A percentile compares a stretch with the other conserved stretches of the same genome.
Evolutionary conservation across 805 yeast genomes (phyloP).

Genomic region (Grigorovia transvaalensis): DNA sequence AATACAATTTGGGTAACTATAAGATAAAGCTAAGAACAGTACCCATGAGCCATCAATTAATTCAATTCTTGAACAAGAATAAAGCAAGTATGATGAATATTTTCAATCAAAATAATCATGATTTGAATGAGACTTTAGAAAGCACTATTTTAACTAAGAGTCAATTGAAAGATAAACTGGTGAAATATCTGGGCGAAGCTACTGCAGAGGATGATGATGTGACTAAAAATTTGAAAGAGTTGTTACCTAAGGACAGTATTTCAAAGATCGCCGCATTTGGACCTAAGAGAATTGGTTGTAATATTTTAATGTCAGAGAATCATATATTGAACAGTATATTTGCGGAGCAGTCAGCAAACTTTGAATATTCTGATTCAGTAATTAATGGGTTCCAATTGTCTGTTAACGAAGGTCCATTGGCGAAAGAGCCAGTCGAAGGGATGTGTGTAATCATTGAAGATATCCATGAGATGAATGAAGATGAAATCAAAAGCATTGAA

Average conservation of each 20-base stretch:
- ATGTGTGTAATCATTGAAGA: slow-evolving; percentile 45
- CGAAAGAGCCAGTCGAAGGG: slow-evolving; percentile 82
- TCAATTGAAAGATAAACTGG: slow-evolving; percentile 28
- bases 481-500: slow-evolving; percentile 18
- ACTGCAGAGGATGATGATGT: slow-evolving; percentile 18
- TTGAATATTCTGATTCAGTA: slow-evolving; percentile 50
- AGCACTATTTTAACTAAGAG: slow-evolving; percentile 5
- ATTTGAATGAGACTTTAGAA: slow-evolving; percentile 1
- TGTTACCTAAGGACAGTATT: slow-evolving; percentile 22
- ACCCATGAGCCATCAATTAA: slow-evolving; percentile 47
- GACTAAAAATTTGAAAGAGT: slow-evolving; percentile 14
- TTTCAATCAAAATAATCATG: slow-evolving; percentile 8
- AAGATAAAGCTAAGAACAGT: slow-evolving; percentile 33
- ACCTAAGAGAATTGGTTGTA: slow-evolving; percentile 66
- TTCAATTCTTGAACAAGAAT: slow-evolving; percentile 39
- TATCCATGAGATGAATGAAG: slow-evolving; percentile 25
- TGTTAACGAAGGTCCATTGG: slow-evolving; percentile 74
- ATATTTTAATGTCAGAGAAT: slow-evolving; percentile 43
- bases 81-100: slow-evolving; percentile 34
- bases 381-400: slow-evolving; percentile 81
- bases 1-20: slow-evolving; percentile 42
- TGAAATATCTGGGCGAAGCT: slow-evolving; percentile 20
- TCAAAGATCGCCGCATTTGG: slow-evolving; percentile 57
- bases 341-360: slow-evolving; percentile 8
- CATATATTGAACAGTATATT: slow-evolving; percentile 30